These are phyloP conservation scores for Hemileccinum rubropunctum DNA, from an alignment of 768 basidiomycete genomes.

Conservation along the genomic window DNA sequence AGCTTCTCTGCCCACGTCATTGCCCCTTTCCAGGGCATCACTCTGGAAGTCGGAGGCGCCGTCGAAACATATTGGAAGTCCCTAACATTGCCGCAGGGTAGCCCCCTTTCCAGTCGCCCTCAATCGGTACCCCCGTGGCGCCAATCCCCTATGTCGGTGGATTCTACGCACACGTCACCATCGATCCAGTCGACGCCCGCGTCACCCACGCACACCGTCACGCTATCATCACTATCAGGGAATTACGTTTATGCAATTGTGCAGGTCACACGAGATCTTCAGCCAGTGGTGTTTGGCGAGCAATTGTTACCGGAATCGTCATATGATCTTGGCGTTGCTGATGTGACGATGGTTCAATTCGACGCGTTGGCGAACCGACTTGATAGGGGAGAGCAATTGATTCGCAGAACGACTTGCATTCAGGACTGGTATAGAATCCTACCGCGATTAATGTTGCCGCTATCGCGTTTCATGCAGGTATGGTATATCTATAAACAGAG, in stretches of 20 bases:
- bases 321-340: constrained; percentile 77
- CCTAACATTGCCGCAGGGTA: constrained; percentile 32
- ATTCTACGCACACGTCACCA: constrained; percentile 71
- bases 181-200: constrained; percentile 53
- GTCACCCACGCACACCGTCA: constrained; percentile 56
- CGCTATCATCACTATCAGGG: constrained; percentile 88
- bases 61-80: constrained; percentile 99
- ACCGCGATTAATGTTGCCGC: constrained; percentile 60
- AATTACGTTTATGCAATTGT: constrained; percentile 82
- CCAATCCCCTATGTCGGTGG: constrained; percentile 34
- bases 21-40: constrained; percentile 87
- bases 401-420: constrained; percentile 30
- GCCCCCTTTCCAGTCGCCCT: constrained; percentile 30
- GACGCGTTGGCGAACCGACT: constrained; percentile 54
- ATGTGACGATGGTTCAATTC: constrained; percentile 84
- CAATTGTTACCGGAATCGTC: constrained; percentile 71
- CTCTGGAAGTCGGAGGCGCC: constrained; percentile 90
- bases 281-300: constrained; percentile 83
- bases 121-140: constrained; percentile 37
- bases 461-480: constrained; percentile 77
- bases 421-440: constrained; percentile 48
- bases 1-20: constrained; percentile 86
- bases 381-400: constrained; percentile 40
- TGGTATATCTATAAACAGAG: constrained; percentile 18
- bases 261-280: constrained; percentile 88